These are phyloP conservation scores for Epichloe sp. DNA, from an alignment of 2,329 filamentous ascomycete genomes.

Conservation along the genomic window DNA sequence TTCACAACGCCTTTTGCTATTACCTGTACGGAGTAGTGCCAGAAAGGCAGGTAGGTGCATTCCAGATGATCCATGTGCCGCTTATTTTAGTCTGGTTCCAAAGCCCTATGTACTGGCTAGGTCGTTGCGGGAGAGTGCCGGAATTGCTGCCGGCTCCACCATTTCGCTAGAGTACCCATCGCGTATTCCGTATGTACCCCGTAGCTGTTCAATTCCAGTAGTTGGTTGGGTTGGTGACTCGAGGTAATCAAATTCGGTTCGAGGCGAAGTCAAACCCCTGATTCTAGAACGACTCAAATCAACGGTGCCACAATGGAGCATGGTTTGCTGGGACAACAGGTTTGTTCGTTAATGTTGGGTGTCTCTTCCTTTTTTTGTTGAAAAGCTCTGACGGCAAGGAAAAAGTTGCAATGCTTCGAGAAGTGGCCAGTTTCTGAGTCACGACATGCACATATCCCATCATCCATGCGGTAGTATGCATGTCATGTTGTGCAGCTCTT, in stretches of 20 bases:
- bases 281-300: too few relatives aligned
- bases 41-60: too few relatives aligned
- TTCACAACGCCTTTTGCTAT: neutral
- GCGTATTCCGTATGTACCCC: too few relatives aligned
- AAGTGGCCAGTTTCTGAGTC: neutral
- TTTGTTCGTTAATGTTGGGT: too few relatives aligned
- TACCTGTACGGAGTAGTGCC: too few relatives aligned
- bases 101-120: constrained; percentile 1
- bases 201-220: too few relatives aligned
- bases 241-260: neutral
- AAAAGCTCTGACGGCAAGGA: neutral
- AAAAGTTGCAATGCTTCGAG: neutral
- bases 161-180: too few relatives aligned
- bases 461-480: constrained; percentile 10
- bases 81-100: constrained; percentile 4
- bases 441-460: neutral
- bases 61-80: constrained; percentile 1
- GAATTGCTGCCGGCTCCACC: constrained; percentile 18
- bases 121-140: constrained; percentile 17
- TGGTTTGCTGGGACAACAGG: neutral
- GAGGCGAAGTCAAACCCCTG: neutral
- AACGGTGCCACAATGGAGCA: neutral
- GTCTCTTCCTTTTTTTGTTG: neutral
- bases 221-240: neutral
- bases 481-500: constrained; percentile 11